phyloP scores from a whole-genome alignment of 495 filamentous ascomycete genomes.

The Peziza echinospora region DNA sequence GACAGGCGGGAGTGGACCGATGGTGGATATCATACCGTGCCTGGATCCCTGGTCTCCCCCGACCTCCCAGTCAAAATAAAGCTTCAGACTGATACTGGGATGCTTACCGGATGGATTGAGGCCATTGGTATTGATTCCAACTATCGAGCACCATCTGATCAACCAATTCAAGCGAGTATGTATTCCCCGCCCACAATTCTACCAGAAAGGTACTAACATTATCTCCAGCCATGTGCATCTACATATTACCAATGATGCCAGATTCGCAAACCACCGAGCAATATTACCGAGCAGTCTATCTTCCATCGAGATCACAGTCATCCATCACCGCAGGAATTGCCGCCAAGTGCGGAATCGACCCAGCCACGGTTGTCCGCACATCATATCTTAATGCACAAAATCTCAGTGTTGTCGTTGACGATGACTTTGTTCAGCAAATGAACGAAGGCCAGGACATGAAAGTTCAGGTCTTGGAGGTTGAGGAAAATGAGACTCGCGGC shows the following conservation, averaged over 20 bases:
- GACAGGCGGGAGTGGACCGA: constrained; percentile 11
- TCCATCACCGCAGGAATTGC: constrained; percentile 53
- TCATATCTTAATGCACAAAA: constrained; percentile 50
- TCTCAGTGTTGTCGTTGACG: constrained; percentile 67
- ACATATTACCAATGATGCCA: constrained; percentile 40
- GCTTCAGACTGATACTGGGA: constrained; percentile 23
- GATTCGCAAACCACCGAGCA: constrained; percentile 32
- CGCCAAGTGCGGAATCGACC: constrained; percentile 56
- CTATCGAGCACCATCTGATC: constrained; percentile 63
- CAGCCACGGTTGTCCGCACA: constrained; percentile 41
- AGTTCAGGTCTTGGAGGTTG: constrained; percentile 21
- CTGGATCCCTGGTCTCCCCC: constrained; percentile 2
- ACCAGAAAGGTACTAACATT: constrained; percentile 7
- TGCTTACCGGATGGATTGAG: constrained; percentile 65
- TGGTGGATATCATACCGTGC: constrained; percentile 10
- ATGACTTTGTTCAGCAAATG: constrained; percentile 71
- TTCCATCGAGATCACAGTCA: constrained; percentile 47
- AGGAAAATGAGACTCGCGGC: constrained; percentile 7
- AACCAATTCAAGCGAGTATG: constrained; percentile 43
- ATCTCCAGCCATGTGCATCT: constrained; percentile 60
- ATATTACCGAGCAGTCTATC: constrained; percentile 70
- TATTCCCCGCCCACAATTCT: constrained; percentile 4
- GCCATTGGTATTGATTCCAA: constrained; percentile 67
- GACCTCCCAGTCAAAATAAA: constrained; percentile 14
- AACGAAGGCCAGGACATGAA: constrained; percentile 82